phyloP scores from a whole-genome alignment of 768 basidiomycete species.

The Lentinus brumalis region DNA sequence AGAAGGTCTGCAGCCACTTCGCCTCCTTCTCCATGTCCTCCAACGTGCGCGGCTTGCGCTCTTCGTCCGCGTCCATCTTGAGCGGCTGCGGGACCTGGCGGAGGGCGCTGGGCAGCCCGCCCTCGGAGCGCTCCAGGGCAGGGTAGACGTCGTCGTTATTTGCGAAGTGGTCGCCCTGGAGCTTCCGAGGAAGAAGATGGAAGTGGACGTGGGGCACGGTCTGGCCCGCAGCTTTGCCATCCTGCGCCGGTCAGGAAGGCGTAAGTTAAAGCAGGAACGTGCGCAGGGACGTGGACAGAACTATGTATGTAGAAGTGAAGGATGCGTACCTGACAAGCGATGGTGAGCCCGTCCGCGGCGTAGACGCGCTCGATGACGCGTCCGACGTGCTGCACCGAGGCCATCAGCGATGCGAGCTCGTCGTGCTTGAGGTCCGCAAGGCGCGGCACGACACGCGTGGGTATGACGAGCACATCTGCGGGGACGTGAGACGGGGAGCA shows the following conservation, averaged over 20 bases:
- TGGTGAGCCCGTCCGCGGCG: constrained; percentile 78
- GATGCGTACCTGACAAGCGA: constrained; percentile 74
- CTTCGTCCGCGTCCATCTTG: constrained; percentile 46
- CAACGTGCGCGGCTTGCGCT: constrained; percentile 43
- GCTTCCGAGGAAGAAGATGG: constrained; percentile 85
- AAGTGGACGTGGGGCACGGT: constrained; percentile 95
- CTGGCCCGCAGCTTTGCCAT: constrained; percentile 85
- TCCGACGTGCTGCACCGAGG: constrained; percentile 77
- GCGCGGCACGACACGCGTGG: constrained; percentile 50
- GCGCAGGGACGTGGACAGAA: not conserved
- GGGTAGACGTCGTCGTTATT: constrained; percentile 78
- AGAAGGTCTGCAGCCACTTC: constrained; percentile 47
- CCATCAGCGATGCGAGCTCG: constrained; percentile 83
- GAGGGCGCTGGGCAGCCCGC: constrained; percentile 45
- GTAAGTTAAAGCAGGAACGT: not conserved
- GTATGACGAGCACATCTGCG: constrained; percentile 58
- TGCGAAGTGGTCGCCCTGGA: constrained; percentile 66
- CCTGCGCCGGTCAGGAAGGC: constrained; percentile 43
- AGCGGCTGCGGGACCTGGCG: constrained; percentile 26
- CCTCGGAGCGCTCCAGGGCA: constrained; percentile 69
- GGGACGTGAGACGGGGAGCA: constrained; percentile 1
- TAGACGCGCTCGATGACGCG: constrained; percentile 80
- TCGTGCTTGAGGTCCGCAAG: constrained; percentile 47
- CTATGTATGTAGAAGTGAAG: constrained; percentile 29
- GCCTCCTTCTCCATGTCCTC: constrained; percentile 63